These are phyloP conservation scores for Sedum album DNA, from an alignment of 164 flowering plant species.

Conservation along the genomic window DNA sequence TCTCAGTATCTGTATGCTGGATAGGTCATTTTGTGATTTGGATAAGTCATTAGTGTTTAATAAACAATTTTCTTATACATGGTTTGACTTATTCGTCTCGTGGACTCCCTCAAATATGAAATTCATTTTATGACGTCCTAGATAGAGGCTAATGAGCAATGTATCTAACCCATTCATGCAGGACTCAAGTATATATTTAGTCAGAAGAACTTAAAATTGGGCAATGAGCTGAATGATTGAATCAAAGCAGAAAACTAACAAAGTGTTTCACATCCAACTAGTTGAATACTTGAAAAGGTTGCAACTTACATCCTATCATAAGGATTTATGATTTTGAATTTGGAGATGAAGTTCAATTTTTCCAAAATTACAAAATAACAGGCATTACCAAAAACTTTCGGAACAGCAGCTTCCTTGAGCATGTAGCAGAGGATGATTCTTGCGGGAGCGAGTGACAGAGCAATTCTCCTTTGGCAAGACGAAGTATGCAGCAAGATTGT, in stretches of 20 bases:
- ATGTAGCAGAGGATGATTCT: slow-evolving; percentile 10
- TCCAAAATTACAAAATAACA: neutral
- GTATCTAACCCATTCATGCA: neutral
- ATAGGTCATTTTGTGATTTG: neutral
- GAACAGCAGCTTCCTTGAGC: neutral
- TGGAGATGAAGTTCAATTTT: neutral
- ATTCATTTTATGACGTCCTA: too few relatives aligned
- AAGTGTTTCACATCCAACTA: neutral
- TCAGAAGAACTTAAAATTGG: neutral
- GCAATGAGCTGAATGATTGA: neutral
- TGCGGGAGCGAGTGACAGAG: slow-evolving; percentile 39
- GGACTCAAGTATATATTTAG: neutral
- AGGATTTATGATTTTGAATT: neutral
- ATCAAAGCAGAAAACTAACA: neutral
- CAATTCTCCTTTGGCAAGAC: slow-evolving; percentile 50
- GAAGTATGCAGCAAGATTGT: slow-evolving; percentile 5
- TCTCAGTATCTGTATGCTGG: neutral
- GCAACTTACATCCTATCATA: neutral
- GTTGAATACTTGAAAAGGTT: neutral
- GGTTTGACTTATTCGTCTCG: too few relatives aligned
- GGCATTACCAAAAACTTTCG: neutral
- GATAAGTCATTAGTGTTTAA: neutral
- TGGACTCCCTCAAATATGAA: too few relatives aligned
- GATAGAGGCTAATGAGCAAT: neutral
- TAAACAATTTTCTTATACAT: too few relatives aligned